Base-by-base conservation (phyloP, 169 alveolate genomes). In the Cryptosporidium tyzzeri region DNA sequence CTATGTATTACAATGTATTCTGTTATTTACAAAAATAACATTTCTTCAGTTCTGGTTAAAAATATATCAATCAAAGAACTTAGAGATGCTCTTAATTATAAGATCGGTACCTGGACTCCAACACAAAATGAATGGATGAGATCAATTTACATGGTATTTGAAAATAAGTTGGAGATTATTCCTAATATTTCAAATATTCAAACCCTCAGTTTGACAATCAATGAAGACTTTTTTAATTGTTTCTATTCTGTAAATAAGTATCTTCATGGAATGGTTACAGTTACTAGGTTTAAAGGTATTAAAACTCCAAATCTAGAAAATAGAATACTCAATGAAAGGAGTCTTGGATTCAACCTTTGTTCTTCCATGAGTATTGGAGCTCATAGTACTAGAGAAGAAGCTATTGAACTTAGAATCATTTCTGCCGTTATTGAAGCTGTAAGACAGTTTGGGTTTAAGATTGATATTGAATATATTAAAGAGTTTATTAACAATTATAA, bases 91-190 rank as follows among this genome's bases (percentile, higher is more conserved):
- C 68, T 80, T 16, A 80, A 65, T 26, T 62, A 44, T 26, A 80
- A 80, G 69, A 80, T 80, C 18, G 89, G 89, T 21, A 67, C 89
- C 33, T 80, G 89, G 89, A 53, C 75, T 62, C 89, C 89, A 41
- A 80, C 89, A 23, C 55, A 80, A 12, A 62, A 31, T 29, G 89
- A 80, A 26, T 80, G 89, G 89, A 80, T 80, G 89, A 80, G 89
- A 45, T 59, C 89, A 26, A 80, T 80, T 14, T 80, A 80, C 16
- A 65, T 80, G 89, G 74, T 61, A 2, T 65, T 80, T n/a, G 75
- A 62, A 23, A 31, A 55, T 12, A 80, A 65, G 18, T 39, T 80
- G 29, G 69, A 50, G 26, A 41, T 80, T 9, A 50, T 80, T 65
- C 89, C 89, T 6, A 80, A 67, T 31, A 80, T 80, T 29, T 80